Evolutionary conservation across 2,329 filamentous ascomycete genomes (phyloP), one percentile per base, ranked within the genome.

Genomic region (Neonectria ditissima): DNA sequence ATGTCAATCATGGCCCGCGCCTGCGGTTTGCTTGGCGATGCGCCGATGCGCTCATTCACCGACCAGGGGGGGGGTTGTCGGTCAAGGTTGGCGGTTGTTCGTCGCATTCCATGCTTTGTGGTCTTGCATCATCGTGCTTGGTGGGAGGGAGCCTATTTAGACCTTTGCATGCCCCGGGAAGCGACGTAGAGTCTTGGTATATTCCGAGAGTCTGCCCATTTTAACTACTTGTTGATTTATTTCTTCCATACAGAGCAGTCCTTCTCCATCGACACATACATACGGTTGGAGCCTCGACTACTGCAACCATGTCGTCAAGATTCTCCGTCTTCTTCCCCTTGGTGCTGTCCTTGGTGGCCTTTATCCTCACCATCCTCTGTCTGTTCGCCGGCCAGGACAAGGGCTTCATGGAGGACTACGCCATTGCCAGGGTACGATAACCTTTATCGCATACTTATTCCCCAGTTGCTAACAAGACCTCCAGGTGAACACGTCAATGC

Each of bases 391-490:
- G 80, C 14, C 76, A 77, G 44, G 72, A 80, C 44, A 67, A 78
- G 59, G 80, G 80, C 1, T 80, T 82, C 58, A 78, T 82, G 77
- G 80, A 82, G 61, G 79, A 81, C 41, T 81, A 81, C 67, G 79
- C 77, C 55, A 69, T 82, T 47, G 71, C 79, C 41, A 74, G 80
- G 63, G 80, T 81, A 68, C 61, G 78, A 67, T 32, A 5, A 16
- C 8, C 1, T 22, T 1, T 22, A 16, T n/a, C 13, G 3, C 43
- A 18, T 22, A 1, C 9, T 2, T 30, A 16, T 26, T 39, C 24
- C 22, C 4, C 20, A 3, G 2, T 18, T 43, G n/a, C 63, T 66
- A 24, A 67, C 56, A 28, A 37, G 9, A 16, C 14, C 9, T 8
- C 5, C 28, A 80, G 79, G 65, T 81, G 24, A 81, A 81, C 61